A percentile compares a stretch with the other conserved stretches of the same genome.
phyloP scores from a whole-genome alignment of 306 rosid genomes.

The Ormosia emarginata region DNA sequence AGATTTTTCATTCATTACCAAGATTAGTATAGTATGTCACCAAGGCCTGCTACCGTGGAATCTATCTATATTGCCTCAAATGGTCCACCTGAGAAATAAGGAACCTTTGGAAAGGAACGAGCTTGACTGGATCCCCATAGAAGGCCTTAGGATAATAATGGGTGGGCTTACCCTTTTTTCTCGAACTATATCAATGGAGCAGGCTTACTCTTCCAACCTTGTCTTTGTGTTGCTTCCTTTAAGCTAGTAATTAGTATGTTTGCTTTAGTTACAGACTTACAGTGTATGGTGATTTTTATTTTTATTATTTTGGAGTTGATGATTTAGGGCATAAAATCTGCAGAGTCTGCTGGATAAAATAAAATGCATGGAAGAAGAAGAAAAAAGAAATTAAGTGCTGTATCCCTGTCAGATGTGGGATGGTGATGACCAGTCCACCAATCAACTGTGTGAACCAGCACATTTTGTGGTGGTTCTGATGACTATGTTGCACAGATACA shows the following conservation, averaged over 20 bases:
- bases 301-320: not conserved
- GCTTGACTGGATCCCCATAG: not conserved
- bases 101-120: not conserved
- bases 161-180: not conserved
- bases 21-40: not conserved
- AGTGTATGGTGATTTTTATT: not conserved
- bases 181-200: not conserved
- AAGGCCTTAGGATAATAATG: not conserved
- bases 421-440: not conserved
- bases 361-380: not conserved
- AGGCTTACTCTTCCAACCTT: not conserved
- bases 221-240: not conserved
- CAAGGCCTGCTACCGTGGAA: not conserved
- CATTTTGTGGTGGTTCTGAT: not conserved
- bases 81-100: not conserved
- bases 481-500: not conserved
- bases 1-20: not conserved
- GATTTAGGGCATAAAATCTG: not conserved
- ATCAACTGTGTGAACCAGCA: not conserved
- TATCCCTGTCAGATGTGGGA: not conserved
- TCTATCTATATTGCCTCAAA: not conserved
- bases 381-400: not conserved
- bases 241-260: not conserved
- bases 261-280: not conserved
- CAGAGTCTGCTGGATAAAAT: not conserved